phyloP scores from a whole-genome alignment of 495 filamentous ascomycete species.

The Tuber magnatum region DNA sequence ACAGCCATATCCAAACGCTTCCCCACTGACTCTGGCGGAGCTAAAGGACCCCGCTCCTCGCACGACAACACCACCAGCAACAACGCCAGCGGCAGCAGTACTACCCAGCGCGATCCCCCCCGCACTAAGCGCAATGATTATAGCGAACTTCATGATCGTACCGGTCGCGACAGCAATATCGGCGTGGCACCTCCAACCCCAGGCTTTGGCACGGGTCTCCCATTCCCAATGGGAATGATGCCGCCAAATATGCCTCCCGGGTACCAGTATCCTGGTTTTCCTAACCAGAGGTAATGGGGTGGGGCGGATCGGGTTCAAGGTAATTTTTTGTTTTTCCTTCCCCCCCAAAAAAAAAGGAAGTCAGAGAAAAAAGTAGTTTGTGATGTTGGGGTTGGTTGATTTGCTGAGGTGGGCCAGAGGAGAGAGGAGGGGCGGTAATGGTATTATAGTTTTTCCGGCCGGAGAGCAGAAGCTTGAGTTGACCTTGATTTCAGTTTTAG shows the following conservation, averaged over 20 bases:
- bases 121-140: constrained; percentile 36
- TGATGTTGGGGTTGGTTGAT: neutral
- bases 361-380: neutral
- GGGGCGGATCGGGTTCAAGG: neutral
- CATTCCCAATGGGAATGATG: constrained; percentile 37
- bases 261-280: constrained; percentile 33
- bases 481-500: neutral
- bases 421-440: neutral
- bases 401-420: neutral
- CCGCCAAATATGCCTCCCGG: constrained; percentile 33
- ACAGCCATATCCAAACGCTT: constrained; percentile 41
- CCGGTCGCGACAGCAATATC: constrained; percentile 37
- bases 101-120: constrained; percentile 30
- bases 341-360: neutral
- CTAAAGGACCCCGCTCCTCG: constrained; percentile 40
- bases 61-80: constrained; percentile 20
- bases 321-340: neutral
- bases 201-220: constrained; percentile 39
- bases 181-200: constrained; percentile 40
- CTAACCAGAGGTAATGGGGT: constrained; percentile 16
- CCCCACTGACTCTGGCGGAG: constrained; percentile 40
- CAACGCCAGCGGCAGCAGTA: constrained; percentile 19
- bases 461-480: neutral
- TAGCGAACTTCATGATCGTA: constrained; percentile 35
- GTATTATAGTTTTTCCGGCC: neutral